Percentiles rank a stretch among this genome's conserved stretches.
phyloP scores from a whole-genome alignment of 2,329 filamentous ascomycete species.

The Colletotrichum tropicale region DNA sequence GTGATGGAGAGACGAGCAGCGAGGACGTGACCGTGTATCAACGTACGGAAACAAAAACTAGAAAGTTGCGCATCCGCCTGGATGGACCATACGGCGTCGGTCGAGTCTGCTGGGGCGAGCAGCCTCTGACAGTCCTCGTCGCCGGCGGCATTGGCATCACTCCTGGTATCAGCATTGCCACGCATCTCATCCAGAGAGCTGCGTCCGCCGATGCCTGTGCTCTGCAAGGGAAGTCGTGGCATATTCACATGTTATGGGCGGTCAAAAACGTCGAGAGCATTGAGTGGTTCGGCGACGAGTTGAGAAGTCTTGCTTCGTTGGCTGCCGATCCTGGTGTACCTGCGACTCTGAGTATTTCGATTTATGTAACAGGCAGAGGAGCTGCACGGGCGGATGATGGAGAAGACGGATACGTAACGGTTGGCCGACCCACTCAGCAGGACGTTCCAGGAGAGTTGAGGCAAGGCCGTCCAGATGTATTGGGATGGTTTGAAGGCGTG shows the following conservation, averaged over 20 bases:
- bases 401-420: neutral
- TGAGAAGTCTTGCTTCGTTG: neutral
- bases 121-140: neutral
- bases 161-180: neutral
- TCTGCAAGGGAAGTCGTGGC: neutral
- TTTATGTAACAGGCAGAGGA: neutral
- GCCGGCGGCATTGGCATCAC: neutral
- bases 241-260: neutral
- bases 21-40: neutral
- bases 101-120: neutral
- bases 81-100: neutral
- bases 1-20: neutral
- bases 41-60: accelerated
- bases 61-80: accelerated
- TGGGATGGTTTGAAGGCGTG: neutral
- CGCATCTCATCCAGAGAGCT: neutral
- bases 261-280: neutral
- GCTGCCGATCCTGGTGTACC: neutral
- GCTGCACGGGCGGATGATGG: neutral
- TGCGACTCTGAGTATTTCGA: neutral
- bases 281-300: neutral
- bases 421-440: neutral
- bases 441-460: neutral
- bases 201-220: neutral
- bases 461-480: neutral